Evolutionary conservation across 768 basidiomycete species (phyloP).

Genomic region (Lanmaoa rubissima): DNA sequence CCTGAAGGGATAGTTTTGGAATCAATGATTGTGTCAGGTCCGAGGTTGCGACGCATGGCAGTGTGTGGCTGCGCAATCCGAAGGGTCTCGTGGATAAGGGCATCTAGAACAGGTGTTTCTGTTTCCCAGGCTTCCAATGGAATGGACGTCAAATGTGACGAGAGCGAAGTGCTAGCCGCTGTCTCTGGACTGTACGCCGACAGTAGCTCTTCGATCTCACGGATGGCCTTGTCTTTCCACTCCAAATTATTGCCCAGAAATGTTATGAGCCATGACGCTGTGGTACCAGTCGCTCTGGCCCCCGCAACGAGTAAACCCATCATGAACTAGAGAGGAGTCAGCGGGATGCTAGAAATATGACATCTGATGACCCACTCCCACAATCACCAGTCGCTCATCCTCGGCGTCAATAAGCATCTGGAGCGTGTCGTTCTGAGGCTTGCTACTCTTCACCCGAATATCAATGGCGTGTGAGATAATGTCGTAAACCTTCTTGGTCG

Average conservation of each 20-base stretch:
- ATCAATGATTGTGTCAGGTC: conserved; percentile 67
- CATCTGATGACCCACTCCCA: conserved; percentile 51
- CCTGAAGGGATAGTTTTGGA: conserved; percentile 70
- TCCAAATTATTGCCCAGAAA: conserved; percentile 66
- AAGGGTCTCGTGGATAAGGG: conserved; percentile 73
- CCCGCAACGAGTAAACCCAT: conserved; percentile 81
- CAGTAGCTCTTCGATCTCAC: conserved; percentile 59
- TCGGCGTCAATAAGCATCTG: conserved; percentile 72
- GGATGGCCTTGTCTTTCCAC: conserved; percentile 60
- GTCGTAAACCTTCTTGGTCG: conserved; percentile 75
- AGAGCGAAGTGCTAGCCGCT: conserved; percentile 30
- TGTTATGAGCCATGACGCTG: conserved; percentile 76
- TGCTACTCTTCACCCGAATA: conserved; percentile 54
- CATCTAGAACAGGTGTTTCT: conserved; percentile 67
- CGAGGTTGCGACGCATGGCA: conserved; percentile 78
- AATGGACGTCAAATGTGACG: conserved; percentile 52
- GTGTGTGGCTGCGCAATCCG: conserved; percentile 77
- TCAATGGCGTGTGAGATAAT: conserved; percentile 59
- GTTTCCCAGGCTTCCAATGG: conserved; percentile 71
- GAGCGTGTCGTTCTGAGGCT: conserved; percentile 61
- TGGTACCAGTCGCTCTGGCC: conserved; percentile 76
- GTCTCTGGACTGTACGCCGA: conserved; percentile 37
- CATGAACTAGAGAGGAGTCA: conserved; percentile 56
- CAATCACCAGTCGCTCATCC: conserved; percentile 65
- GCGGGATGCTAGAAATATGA: conserved; percentile 17